Evolutionary conservation across 2,329 filamentous ascomycete species (phyloP).

Genomic region (Xylaria sp.): DNA sequence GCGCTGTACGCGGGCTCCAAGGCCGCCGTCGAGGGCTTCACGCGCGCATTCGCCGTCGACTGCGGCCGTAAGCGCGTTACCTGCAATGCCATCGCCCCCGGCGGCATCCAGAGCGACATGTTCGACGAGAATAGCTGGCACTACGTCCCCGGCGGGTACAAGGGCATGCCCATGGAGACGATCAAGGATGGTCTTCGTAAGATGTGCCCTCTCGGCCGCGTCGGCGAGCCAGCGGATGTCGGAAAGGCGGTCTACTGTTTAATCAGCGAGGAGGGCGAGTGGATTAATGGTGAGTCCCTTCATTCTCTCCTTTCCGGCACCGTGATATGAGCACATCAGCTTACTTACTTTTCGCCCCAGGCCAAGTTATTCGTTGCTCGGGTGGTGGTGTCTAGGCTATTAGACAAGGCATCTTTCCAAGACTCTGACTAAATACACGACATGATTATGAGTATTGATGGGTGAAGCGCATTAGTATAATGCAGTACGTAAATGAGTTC

Average conservation of each 20-base stretch:
- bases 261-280: constrained; percentile 68
- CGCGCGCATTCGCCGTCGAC: constrained; percentile 76
- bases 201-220: constrained; percentile 68
- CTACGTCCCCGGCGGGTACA: constrained; percentile 67
- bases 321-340: constrained; percentile 13
- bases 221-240: constrained; percentile 67
- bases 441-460: neutral
- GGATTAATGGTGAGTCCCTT: constrained; percentile 68
- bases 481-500: constrained; percentile 13
- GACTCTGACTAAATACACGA: constrained; percentile 12
- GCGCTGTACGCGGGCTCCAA: constrained; percentile 77
- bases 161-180: constrained; percentile 61
- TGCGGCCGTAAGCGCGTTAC: constrained; percentile 75
- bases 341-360: constrained; percentile 38
- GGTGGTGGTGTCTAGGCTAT: constrained; percentile 47
- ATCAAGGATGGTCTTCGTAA: constrained; percentile 66
- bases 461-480: constrained; percentile 7
- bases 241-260: constrained; percentile 67
- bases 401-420: neutral
- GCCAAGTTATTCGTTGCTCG: constrained; percentile 50
- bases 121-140: constrained; percentile 76
- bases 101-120: constrained; percentile 81
- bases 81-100: constrained; percentile 77
- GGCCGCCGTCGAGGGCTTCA: constrained; percentile 77
- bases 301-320: constrained; percentile 3